phyloP scores from a whole-genome alignment of 805 yeast species.

The Priceomyces castillae region DNA sequence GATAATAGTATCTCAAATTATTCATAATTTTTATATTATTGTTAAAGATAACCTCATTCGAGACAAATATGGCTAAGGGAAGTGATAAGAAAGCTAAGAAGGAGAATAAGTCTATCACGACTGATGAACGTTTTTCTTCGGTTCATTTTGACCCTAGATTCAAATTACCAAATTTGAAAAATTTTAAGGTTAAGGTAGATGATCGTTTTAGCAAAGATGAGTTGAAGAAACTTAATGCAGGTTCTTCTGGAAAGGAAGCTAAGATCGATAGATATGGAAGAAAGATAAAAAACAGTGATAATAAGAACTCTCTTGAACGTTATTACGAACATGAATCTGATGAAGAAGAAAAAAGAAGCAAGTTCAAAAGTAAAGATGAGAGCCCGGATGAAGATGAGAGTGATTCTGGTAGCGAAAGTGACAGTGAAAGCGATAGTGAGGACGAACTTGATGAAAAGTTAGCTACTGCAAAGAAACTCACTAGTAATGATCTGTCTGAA shows the following conservation, averaged over 20 bases:
- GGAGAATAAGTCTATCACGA: conserved; percentile 35
- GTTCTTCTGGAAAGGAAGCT: conserved; percentile 51
- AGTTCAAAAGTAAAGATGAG: conserved; percentile 5
- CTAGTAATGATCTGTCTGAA: conserved; percentile 17
- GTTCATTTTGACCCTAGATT: conserved; percentile 89
- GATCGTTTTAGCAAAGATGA: conserved; percentile 74
- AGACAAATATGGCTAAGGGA: conserved; percentile 7
- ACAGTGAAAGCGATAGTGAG: conserved; percentile 18
- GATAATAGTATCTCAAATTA: not conserved
- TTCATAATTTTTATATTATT: not conserved
- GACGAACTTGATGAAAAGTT: conserved; percentile 12
- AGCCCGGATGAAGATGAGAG: conserved; percentile 14
- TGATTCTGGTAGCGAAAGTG: conserved; percentile 15
- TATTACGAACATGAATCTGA: conserved; percentile 52
- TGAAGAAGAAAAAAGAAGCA: conserved; percentile 26
- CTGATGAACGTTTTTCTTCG: conserved; percentile 74
- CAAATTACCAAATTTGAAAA: conserved; percentile 65
- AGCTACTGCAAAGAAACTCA: conserved; percentile 6
- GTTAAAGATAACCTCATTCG: not conserved
- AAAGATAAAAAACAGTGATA: conserved; percentile 45
- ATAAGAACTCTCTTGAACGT: conserved; percentile 55
- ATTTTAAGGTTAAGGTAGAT: conserved; percentile 75
- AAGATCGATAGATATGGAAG: conserved; percentile 88
- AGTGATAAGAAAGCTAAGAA: conserved; percentile 2
- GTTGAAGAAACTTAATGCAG: conserved; percentile 45